These are phyloP conservation scores for Juglanconis sp. DNA, from an alignment of 2,329 filamentous ascomycete species.

Conservation along the genomic window DNA sequence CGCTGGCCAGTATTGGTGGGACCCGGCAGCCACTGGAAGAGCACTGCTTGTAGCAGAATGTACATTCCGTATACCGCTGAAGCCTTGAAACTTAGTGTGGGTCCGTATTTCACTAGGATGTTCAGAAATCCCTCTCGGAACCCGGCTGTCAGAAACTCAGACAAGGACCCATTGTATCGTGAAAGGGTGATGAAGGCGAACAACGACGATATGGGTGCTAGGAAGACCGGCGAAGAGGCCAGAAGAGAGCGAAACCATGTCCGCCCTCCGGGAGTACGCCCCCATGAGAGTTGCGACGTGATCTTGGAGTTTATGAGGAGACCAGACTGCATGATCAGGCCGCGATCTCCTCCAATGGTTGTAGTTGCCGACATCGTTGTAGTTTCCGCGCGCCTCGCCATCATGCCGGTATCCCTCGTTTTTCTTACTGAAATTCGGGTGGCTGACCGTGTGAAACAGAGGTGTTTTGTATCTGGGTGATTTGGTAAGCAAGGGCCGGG, in stretches of 20 bases:
- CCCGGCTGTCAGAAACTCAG: neutral
- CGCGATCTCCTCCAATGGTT: neutral
- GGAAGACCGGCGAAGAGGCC: neutral
- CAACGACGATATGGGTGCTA: neutral
- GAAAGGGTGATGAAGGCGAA: neutral
- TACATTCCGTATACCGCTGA: neutral
- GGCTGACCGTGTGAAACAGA: too few species aligned
- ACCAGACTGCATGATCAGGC: neutral
- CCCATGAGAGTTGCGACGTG: neutral
- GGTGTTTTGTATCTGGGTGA: too few species aligned
- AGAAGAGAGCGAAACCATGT: neutral
- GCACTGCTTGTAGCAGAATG: constrained; percentile 13
- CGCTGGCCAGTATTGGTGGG: constrained; percentile 32
- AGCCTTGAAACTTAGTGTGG: neutral
- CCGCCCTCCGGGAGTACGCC: neutral
- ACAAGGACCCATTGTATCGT: neutral
- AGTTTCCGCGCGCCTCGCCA: neutral
- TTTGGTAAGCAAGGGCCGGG: too few species aligned
- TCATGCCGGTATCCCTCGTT: neutral
- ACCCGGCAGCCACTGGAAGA: constrained; percentile 12
- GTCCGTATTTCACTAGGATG: neutral
- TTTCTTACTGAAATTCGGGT: neutral
- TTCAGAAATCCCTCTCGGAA: neutral
- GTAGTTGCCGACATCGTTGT: neutral
- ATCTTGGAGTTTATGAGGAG: neutral